phyloP scores from a whole-genome alignment of 2,329 filamentous ascomycete species.

The Penicillium freii region DNA sequence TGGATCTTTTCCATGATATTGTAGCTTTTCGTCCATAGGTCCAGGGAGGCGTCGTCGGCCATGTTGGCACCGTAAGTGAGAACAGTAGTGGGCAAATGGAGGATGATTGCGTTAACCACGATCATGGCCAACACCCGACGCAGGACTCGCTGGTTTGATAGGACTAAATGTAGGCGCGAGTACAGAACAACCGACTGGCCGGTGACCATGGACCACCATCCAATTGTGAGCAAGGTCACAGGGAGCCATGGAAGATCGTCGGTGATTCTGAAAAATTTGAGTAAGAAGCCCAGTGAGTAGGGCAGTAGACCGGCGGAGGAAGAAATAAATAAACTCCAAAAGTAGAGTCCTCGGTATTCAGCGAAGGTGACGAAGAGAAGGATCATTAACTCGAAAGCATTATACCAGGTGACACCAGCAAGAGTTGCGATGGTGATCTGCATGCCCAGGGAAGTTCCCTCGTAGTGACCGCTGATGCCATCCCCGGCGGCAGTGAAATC shows the following conservation, averaged over 20 bases:
- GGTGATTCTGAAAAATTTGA: constrained; percentile 47
- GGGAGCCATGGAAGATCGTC: constrained; percentile 36
- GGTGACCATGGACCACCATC: constrained; percentile 51
- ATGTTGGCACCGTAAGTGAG: constrained; percentile 47
- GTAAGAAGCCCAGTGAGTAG: constrained; percentile 48
- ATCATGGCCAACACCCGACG: constrained; percentile 48
- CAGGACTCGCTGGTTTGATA: constrained; percentile 41
- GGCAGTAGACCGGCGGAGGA: constrained; percentile 46
- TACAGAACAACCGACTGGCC: constrained; percentile 52
- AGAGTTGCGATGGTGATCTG: constrained; percentile 48
- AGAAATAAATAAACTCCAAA: constrained; percentile 50
- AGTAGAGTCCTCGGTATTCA: constrained; percentile 49
- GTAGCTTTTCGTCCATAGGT: constrained; percentile 38
- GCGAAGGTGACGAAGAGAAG: constrained; percentile 51
- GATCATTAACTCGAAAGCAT: constrained; percentile 50
- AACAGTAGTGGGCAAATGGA: constrained; percentile 48
- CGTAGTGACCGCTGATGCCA: constrained; percentile 41
- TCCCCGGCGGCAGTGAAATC: constrained; percentile 29
- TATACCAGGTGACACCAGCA: constrained; percentile 51
- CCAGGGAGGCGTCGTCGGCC: constrained; percentile 9
- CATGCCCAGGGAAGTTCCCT: constrained; percentile 35
- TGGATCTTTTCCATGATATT: constrained; percentile 56
- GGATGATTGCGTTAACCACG: constrained; percentile 43
- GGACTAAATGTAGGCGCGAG: constrained; percentile 50
- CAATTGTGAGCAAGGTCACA: constrained; percentile 45